These are phyloP conservation scores for Candida quercuum DNA, from an alignment of 805 yeast genomes.

Conservation along the genomic window DNA sequence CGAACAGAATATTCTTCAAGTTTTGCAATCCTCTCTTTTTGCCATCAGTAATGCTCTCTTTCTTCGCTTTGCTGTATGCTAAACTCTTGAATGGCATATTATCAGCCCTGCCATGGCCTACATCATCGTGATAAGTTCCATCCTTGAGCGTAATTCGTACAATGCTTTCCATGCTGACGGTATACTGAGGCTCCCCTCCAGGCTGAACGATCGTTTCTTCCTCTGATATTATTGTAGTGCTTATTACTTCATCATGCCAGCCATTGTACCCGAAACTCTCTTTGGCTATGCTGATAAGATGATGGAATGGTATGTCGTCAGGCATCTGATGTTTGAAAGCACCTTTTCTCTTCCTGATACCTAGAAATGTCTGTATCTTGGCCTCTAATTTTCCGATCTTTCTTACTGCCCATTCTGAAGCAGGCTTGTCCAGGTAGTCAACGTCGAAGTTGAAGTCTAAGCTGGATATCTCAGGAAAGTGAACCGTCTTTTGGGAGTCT, in stretches of 20 bases:
- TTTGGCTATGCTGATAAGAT: conserved; percentile 38
- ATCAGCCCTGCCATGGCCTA: conserved; percentile 70
- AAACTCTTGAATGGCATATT: conserved; percentile 57
- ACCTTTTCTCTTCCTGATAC: conserved; percentile 5
- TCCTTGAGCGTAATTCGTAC: conserved; percentile 71
- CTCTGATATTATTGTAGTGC: conserved; percentile 16
- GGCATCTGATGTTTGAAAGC: conserved; percentile 1
- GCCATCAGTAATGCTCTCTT: conserved; percentile 84
- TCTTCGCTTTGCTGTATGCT: conserved; percentile 77
- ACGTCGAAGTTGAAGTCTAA: conserved; percentile 25
- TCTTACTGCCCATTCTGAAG: conserved; percentile 41
- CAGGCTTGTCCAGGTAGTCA: conserved; percentile 31
- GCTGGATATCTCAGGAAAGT: conserved; percentile 17
- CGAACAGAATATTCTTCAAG: conserved; percentile 58
- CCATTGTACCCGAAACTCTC: conserved; percentile 53
- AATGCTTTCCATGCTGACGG: conserved; percentile 30
- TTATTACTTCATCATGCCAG: conserved; percentile 43
- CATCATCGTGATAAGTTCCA: conserved; percentile 77
- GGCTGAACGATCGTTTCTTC: conserved; percentile 3
- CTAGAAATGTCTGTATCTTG: conserved; percentile 31
- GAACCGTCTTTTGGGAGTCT: conserved; percentile 4
- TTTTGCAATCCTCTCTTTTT: conserved; percentile 72
- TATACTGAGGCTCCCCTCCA: conserved; percentile 14
- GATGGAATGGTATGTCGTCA: conserved; percentile 26
- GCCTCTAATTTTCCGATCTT: conserved; percentile 45